Evolutionary conservation across 352 stramenopile species (phyloP).

Genomic region (Stephanocyclus meneghinianus): DNA sequence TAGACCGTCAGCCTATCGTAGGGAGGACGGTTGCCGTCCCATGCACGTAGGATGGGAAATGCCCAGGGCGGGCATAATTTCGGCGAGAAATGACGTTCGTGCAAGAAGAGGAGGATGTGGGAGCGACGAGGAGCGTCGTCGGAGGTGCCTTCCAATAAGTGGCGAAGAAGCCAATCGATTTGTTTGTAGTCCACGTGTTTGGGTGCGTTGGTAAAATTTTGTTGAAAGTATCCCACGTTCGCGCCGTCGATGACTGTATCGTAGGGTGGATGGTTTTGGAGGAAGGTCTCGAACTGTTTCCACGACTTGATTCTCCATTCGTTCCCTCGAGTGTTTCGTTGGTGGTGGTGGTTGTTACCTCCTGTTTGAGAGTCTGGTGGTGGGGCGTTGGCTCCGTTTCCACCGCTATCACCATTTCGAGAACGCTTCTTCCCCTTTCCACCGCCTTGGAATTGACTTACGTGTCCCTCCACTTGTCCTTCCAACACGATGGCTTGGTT

Average conservation of each 20-base stretch:
- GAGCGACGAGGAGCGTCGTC: conserved; percentile 1
- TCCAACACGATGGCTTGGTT: conserved; percentile 74
- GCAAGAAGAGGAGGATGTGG: conserved; percentile 89
- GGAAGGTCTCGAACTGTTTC: conserved; percentile 69
- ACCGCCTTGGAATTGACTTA: conserved; percentile 69
- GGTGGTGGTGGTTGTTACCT: not conserved
- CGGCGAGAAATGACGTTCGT: conserved; percentile 91
- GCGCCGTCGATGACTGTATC: conserved; percentile 93
- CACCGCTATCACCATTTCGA: conserved; percentile 4
- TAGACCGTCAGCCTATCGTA: conserved; percentile 85
- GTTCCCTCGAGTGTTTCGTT: conserved; percentile 21
- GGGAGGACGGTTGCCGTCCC: conserved; percentile 71
- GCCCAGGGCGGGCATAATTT: conserved; percentile 86
- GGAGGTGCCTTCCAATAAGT: conserved; percentile 82
- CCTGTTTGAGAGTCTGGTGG: not conserved
- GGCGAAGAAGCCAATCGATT: conserved; percentile 90
- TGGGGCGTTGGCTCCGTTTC: conserved; percentile 8
- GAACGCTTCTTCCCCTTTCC: conserved; percentile 68
- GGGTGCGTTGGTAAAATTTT: conserved; percentile 91
- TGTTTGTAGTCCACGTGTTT: conserved; percentile 92
- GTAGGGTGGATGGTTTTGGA: conserved; percentile 49
- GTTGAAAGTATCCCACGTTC: conserved; percentile 97
- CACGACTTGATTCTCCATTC: conserved; percentile 52
- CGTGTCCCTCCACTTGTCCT: conserved; percentile 57
- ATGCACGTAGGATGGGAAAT: conserved; percentile 83